These are phyloP conservation scores for Parietaria judaica DNA, from an alignment of 306 rosid species.

Conservation along the genomic window DNA sequence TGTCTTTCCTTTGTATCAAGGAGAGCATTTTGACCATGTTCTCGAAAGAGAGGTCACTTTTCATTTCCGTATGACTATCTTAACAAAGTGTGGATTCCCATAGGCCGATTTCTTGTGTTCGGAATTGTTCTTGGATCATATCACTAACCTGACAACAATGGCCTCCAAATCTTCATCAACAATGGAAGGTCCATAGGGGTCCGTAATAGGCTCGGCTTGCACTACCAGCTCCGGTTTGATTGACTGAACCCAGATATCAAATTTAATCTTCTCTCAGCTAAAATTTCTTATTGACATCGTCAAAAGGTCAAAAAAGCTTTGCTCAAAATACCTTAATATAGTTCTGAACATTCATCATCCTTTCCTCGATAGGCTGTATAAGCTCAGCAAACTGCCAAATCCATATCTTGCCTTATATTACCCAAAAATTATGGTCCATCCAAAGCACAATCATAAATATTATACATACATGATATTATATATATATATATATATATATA, in stretches of 20 bases:
- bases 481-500: too few species aligned
- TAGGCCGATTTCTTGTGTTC: too few species aligned
- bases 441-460: too few species aligned
- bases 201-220: conserved; percentile 69
- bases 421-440: too few species aligned
- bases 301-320: background rate
- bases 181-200: conserved; percentile 93
- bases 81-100: too few species aligned
- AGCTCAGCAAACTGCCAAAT: conserved; percentile 63
- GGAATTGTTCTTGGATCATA: too few species aligned
- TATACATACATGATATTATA: too few species aligned
- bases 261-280: conserved; percentile 4
- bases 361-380: conserved; percentile 68
- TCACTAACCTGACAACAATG: conserved; percentile 69
- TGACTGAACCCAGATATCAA: conserved; percentile 38
- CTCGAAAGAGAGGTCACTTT: too few species aligned
- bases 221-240: conserved; percentile 67
- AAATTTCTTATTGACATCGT: background rate
- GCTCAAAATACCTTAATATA: conserved; percentile 63
- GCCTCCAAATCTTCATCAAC: conserved; percentile 80
- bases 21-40: too few species aligned
- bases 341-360: conserved; percentile 49
- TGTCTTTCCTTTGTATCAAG: too few species aligned
- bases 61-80: too few species aligned
- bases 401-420: background rate